Base-by-base conservation (phyloP, 805 yeast species). In the Wickerhamiella vanderwaltii region DNA sequence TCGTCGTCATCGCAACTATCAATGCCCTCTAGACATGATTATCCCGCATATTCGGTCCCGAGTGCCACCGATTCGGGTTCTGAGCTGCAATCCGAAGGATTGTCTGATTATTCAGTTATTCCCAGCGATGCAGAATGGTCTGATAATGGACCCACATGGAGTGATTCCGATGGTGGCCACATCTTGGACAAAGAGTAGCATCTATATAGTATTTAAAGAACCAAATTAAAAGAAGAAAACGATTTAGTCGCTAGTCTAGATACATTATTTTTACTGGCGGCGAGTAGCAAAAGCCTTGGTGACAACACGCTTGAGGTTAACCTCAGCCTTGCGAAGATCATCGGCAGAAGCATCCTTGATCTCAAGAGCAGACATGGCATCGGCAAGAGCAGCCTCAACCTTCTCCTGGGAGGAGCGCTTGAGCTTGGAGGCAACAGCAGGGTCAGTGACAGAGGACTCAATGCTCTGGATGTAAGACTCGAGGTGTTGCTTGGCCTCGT, bases 221-320 rank as follows among this genome's bases (percentile, higher is more conserved):
- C n/a, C n/a, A n/a, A n/a, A n/a, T n/a, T n/a, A n/a, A n/a, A n/a
- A n/a, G n/a, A n/a, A n/a, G n/a, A n/a, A n/a, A n/a, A n/a, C n/a
- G n/a, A n/a, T n/a, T n/a, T n/a, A n/a, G n/a, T n/a, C n/a, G n/a
- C n/a, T n/a, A n/a, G n/a, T n/a, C n/a, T n/a, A n/a, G n/a, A n/a
- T n/a, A n/a, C 26, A 7, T 7, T 11, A 23, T 11, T 13, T 38
- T 47, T 48, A 49, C 51, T 50, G 47, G 43, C 55, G 48, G 77
- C 95, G 95, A 69, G 95, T 76, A 60, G 95, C 82, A 86, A 87
- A 83, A 68, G 96, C 96, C 77, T 86, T 88, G 77, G 95, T 88
- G 68, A 88, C 96, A 64, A 88, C 95, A 72, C 98, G 84, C 86
- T 91, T 91, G 69, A 91, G 83, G 69, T 86, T 79, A 68, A 91